Conservation (phyloP, 2,329 filamentous ascomycete species). For the Paecilomyces dactylethromorphus region DNA sequence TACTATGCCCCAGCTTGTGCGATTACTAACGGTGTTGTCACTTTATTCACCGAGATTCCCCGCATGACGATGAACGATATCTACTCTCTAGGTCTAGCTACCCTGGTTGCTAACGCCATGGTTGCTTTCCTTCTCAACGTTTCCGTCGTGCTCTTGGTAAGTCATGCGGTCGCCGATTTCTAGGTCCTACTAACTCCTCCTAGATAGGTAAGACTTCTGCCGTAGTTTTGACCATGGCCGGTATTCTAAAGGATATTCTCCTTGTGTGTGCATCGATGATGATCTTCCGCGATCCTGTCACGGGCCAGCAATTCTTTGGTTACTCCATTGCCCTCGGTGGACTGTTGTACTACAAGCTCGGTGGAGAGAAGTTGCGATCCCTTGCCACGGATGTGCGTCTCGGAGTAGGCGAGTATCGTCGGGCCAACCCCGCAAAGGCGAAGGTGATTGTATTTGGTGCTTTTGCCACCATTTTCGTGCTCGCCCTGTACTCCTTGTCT, state of each 20-base stretch:
- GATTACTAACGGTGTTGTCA: slow-evolving; percentile 68
- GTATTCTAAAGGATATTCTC: slow-evolving; percentile 82
- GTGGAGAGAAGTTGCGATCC: slow-evolving; percentile 54
- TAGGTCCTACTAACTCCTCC: neutral
- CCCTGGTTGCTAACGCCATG: slow-evolving; percentile 66
- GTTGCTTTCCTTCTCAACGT: slow-evolving; percentile 77
- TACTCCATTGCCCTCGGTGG: slow-evolving; percentile 67
- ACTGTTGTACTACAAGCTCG: slow-evolving; percentile 63
- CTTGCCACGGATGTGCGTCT: too few species aligned
- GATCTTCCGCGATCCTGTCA: slow-evolving; percentile 69
- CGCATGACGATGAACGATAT: slow-evolving; percentile 61
- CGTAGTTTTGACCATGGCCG: slow-evolving; percentile 76
- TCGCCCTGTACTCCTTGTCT: too few species aligned
- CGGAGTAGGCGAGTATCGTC: too few species aligned
- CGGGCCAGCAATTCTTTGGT: slow-evolving; percentile 65
- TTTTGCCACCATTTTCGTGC: too few species aligned
- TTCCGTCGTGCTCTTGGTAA: slow-evolving; percentile 74
- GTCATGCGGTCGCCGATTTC: slow-evolving; percentile 22
- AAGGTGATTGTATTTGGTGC: too few species aligned
- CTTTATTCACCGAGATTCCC: slow-evolving; percentile 61
- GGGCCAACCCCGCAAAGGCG: too few species aligned
- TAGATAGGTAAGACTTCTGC: slow-evolving; percentile 85
- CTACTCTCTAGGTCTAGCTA: slow-evolving; percentile 57
- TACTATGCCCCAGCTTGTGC: slow-evolving; percentile 85
- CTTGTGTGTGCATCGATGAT: slow-evolving; percentile 70